A percentile compares a stretch with the other conserved stretches of the same genome.
Evolutionary conservation across 306 rosid genomes (phyloP).

Genomic region (Begonia masoniana): DNA sequence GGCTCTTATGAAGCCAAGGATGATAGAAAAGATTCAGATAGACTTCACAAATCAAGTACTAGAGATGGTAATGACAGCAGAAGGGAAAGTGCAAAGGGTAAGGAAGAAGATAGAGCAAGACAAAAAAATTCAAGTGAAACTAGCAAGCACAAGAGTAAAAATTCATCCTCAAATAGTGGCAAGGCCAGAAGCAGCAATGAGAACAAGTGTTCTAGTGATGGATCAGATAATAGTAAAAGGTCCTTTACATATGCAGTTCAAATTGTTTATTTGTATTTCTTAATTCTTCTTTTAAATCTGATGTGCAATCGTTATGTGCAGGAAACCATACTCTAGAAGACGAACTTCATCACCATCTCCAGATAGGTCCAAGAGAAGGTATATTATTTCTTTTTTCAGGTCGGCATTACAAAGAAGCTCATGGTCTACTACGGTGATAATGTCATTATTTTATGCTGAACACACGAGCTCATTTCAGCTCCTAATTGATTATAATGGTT

Average conservation of each 20-base stretch:
- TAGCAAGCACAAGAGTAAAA: slow-evolving; percentile 52
- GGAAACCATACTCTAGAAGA: slow-evolving; percentile 70
- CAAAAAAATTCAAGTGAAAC: slow-evolving; percentile 41
- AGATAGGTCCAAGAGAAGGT: slow-evolving; percentile 83
- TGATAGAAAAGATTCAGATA: slow-evolving; percentile 49
- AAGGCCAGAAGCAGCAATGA: slow-evolving; percentile 33
- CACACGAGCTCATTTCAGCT: too few relatives aligned
- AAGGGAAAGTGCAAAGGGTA: slow-evolving; percentile 53
- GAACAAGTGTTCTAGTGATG: slow-evolving; percentile 61
- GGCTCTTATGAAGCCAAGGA: slow-evolving; percentile 44
- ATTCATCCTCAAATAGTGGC: too few relatives aligned
- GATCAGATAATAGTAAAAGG: slow-evolving; percentile 80
- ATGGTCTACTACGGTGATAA: too few relatives aligned
- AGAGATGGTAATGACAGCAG: slow-evolving; percentile 40
- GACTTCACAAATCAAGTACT: slow-evolving; percentile 32
- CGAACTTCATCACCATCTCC: slow-evolving; percentile 75
- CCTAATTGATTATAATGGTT: too few relatives aligned
- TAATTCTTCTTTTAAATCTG: slow-evolving; percentile 11
- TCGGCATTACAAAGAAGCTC: slow-evolving; percentile 2
- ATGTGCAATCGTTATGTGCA: slow-evolving; percentile 26
- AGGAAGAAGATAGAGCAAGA: slow-evolving; percentile 57
- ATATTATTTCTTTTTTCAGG: slow-evolving; percentile 10
- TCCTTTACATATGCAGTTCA: slow-evolving; percentile 14
- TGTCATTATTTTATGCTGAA: too few relatives aligned
- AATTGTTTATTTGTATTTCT: slow-evolving; percentile 7